These are phyloP conservation scores for Aspergillus mulundensis DNA, from an alignment of 495 filamentous ascomycete species.

Conservation along the genomic window DNA sequence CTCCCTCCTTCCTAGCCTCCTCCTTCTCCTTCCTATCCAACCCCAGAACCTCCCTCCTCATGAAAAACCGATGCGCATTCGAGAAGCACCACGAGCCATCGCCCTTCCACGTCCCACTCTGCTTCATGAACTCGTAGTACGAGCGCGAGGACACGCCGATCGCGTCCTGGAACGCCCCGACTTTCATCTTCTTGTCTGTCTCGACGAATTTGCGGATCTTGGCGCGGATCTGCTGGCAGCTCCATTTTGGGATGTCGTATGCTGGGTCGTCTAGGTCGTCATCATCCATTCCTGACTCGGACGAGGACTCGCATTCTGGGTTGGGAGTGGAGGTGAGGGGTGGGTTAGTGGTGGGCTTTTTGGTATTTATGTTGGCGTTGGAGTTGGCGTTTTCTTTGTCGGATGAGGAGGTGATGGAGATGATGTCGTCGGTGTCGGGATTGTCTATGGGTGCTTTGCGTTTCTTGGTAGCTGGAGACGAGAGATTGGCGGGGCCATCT, in stretches of 20 bases:
- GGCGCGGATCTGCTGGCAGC: conserved; percentile 8
- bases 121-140: conserved; percentile 13
- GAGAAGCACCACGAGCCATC: conserved; percentile 4
- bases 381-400: not conserved
- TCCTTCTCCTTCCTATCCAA: conserved; percentile 4
- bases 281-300: not conserved
- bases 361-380: too few relatives aligned
- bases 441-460: not conserved
- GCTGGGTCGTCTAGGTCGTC: conserved; percentile 5
- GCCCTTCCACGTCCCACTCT: conserved; percentile 10
- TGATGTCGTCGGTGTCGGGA: too few relatives aligned
- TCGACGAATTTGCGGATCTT: conserved; percentile 14
- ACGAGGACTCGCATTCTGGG: too few relatives aligned
- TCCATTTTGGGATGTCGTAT: conserved; percentile 2
- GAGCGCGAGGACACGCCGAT: conserved; percentile 1
- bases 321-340: too few relatives aligned
- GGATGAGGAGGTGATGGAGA: not conserved
- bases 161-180: conserved; percentile 8
- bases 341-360: too few relatives aligned
- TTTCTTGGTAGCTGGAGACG: not conserved
- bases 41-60: conserved; percentile 7
- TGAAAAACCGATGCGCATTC: not conserved
- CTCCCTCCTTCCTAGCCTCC: not conserved
- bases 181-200: conserved; percentile 6
- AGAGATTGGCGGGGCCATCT: too few relatives aligned